Evolutionary conservation across 2,329 filamentous ascomycete species (phyloP), one percentile per base, ranked within the genome.

Genomic region (Alternaria conjuncta): DNA sequence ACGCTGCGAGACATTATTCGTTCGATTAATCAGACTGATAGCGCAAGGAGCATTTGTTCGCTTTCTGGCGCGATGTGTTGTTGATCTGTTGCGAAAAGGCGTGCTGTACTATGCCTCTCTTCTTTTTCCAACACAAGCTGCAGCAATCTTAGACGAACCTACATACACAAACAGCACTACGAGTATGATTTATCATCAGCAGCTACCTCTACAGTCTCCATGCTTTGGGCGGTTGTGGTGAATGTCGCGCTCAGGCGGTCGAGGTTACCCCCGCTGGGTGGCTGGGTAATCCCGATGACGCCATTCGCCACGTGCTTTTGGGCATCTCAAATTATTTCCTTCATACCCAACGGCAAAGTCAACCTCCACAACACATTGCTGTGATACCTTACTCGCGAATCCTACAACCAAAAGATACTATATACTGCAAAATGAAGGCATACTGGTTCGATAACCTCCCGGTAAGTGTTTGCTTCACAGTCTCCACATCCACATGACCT

Each of bases 361-460:
- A 41, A 41, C 18, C 30, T 46, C 50, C 45, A 44, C 57, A 49
- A 13, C 50, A 56, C 51, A 15, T 32, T n/a, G 45, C 41, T 20
- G 26, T 32, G 18, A 21, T 18, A 47, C 43, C 10, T 7, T 25
- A 28, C 4, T 57, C 55, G 23, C 11, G 25, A 43, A 20, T 18
- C 11, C n/a, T 11, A 10, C 21, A 26, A 4, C n/a, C 5, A 28
- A 21, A 41, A 21, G 45, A 41, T 18, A 30, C 3, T 23, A n/a
- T 13, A 25, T 15, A 50, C n/a, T 23, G 46, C 51, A 69, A 61
- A 20, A 92, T 92, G 89, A 89, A 85, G 78, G 89, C 89, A 67
- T 92, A 91, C 82, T 91, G 87, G 86, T 91, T 85, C 79, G 89
- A 92, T 79, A 90, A 91, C 79, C 79, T 85, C 68, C 84, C 85